Base-by-base conservation (phyloP, 768 basidiomycete species). In the Trametes elegans region DNA sequence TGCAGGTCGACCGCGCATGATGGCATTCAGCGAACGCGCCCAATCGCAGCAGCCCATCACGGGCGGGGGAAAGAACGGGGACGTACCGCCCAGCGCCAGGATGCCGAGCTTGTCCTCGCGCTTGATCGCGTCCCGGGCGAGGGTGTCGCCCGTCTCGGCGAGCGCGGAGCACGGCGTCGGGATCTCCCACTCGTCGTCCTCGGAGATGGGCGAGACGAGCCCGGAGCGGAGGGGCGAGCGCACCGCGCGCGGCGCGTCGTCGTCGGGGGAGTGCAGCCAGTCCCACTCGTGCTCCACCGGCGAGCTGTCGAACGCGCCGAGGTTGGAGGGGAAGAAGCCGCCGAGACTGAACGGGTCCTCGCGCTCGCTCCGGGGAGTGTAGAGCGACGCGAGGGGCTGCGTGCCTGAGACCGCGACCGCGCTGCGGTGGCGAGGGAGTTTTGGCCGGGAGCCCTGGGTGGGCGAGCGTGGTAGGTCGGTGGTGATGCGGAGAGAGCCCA, bases 81-180 rank as follows among this genome's bases (percentile, higher is more conserved):
- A 49, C 55, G 49, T 53, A 71, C 78, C 64, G 79, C 79, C 67
- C 31, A 79, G 62, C 45, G 74, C 70, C 51, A 81, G 65, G 23
- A 79, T 69, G 26, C 80, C 80, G 57, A 79, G 61, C 68, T 79
- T 80, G 67, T 81, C 80, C 57, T 80, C 79, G 21, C 66, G 61
- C 40, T 65, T 61, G 57, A 76, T 74, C n/a, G 67, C 63, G 26
- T 69, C 68, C 55, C 70, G 70, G 45, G 76, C 69, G 48, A 62
- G 63, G 46, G 73, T 72, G 41, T 72, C 64, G 27, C 70, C 70
- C 45, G 64, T 53, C 53, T 64, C 64, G 57, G 66, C 67, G 61
- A 72, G 68, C 44, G 63, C 62, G 36, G 57, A 40, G 59, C 60
- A 62, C 57, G 70, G 64, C 7, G 62, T 64, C 21, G 56, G 65